Conservation (phyloP, 1,284 basidiomycete genomes). For the Cystobasidiaceae sp. region DNA sequence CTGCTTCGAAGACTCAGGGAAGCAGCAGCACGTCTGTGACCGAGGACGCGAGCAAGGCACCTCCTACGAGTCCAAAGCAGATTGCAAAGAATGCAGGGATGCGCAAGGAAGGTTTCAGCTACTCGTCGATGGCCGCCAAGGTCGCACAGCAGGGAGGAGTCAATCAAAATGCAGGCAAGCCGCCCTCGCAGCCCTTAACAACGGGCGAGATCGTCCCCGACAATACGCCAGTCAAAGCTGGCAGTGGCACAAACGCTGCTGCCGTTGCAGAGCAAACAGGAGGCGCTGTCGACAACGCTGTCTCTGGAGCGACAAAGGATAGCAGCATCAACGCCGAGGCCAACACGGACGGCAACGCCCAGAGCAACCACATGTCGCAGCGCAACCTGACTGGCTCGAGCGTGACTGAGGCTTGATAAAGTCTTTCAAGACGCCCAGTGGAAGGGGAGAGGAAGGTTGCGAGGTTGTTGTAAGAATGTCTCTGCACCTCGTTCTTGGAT, state of each 20-base stretch:
- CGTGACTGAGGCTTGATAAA: constrained; percentile 4
- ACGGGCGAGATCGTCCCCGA: constrained; percentile 12
- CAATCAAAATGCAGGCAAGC: no score
- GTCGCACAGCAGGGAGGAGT: no score
- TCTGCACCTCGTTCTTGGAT: no score
- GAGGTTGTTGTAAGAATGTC: no score
- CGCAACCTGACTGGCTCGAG: neutral
- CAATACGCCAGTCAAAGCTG: constrained; percentile 11
- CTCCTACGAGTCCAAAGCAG: no score
- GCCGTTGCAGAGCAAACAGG: neutral
- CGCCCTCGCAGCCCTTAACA: neutral
- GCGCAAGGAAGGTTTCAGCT: no score
- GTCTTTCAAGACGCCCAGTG: no score
- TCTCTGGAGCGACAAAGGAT: neutral
- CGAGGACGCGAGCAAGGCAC: no score
- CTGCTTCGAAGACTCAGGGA: neutral
- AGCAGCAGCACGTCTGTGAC: neutral
- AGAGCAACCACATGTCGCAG: constrained; percentile 4
- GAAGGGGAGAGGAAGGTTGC: no score
- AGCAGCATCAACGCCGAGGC: neutral
- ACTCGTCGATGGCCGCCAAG: no score
- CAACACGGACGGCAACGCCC: neutral
- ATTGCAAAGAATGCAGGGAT: no score
- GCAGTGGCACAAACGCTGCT: neutral
- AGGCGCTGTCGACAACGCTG: no score